Conservation (phyloP, 1,284 basidiomycete genomes). For the Abortiporus biennis region DNA sequence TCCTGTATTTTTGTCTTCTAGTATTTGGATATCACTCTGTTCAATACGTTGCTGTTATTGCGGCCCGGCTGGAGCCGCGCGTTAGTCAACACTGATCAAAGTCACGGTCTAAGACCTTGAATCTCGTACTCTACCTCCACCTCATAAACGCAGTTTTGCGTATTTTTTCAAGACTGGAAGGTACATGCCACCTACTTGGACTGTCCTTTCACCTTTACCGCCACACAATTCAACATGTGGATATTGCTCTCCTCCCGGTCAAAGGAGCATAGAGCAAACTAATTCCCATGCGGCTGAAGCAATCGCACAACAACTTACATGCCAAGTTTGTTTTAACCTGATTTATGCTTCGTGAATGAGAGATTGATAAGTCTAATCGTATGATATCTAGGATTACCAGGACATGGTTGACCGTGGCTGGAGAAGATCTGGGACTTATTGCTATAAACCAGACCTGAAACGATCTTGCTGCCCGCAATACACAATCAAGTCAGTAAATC, state of each 20-base stretch:
- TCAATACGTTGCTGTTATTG: background rate
- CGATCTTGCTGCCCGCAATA: constrained; percentile 90
- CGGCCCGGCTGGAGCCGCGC: too few relatives aligned
- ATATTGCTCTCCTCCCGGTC: constrained; percentile 34
- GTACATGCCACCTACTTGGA: constrained; percentile 6
- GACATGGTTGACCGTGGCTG: constrained; percentile 85
- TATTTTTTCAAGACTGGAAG: too few relatives aligned
- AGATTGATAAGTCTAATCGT: background rate
- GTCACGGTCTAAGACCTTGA: too few relatives aligned
- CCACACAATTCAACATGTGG: constrained; percentile 30
- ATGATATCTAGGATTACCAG: constrained; percentile 53
- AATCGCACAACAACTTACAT: constrained; percentile 36
- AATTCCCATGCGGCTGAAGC: constrained; percentile 31
- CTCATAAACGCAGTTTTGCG: too few relatives aligned
- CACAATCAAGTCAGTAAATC: constrained; percentile 68
- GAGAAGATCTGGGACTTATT: constrained; percentile 79
- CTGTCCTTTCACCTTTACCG: constrained; percentile 17
- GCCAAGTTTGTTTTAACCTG: constrained; percentile 32
- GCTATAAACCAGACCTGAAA: constrained; percentile 81
- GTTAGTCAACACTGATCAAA: too few relatives aligned
- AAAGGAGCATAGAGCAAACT: constrained; percentile 25
- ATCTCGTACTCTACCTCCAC: too few relatives aligned
- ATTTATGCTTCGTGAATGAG: background rate
- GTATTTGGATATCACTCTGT: background rate
- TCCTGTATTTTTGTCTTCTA: constrained; percentile 12